A percentile compares a stretch with the other conserved stretches of the same genome.
phyloP scores from a whole-genome alignment of 352 stramenopile species.

The Thraustochytrium sp. region DNA sequence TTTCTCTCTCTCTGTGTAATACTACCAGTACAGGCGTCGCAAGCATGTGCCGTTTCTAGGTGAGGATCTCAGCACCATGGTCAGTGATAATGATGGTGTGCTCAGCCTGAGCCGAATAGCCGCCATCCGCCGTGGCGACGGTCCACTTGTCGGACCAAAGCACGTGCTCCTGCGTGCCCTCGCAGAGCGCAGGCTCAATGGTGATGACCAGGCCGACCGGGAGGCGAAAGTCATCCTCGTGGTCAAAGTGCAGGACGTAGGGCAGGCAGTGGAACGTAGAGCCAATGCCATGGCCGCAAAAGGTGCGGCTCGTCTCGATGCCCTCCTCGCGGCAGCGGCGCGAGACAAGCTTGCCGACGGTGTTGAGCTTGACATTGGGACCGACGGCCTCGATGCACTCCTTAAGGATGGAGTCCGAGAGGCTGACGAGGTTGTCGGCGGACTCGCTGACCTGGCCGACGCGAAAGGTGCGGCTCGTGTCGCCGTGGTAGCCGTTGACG shows the following conservation, averaged over 20 bases:
- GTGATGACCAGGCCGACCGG: constrained; percentile 93
- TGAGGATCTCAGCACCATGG: constrained; percentile 92
- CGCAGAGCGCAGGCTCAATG: constrained; percentile 93
- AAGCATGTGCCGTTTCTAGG: constrained; percentile 56
- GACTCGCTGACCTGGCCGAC: constrained; percentile 67
- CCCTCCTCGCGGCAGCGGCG: constrained; percentile 59
- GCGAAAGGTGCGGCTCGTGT: constrained; percentile 93
- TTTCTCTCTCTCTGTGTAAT: not conserved
- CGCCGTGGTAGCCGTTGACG: constrained; percentile 77
- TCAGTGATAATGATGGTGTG: constrained; percentile 98
- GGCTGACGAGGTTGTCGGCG: constrained; percentile 63
- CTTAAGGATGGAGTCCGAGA: constrained; percentile 69
- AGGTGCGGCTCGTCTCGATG: constrained; percentile 73
- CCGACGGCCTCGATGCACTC: constrained; percentile 73
- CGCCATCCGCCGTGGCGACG: constrained; percentile 79
- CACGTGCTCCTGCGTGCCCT: constrained; percentile 67
- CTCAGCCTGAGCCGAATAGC: constrained; percentile 86
- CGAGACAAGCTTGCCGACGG: constrained; percentile 71
- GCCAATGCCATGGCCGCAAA: constrained; percentile 92
- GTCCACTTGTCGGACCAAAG: constrained; percentile 93
- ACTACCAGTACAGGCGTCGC: too few relatives aligned
- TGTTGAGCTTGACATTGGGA: constrained; percentile 65
- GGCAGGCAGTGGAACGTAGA: constrained; percentile 88
- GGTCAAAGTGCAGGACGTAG: constrained; percentile 84
- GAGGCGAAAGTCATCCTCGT: constrained; percentile 61